Evolutionary conservation across 2,329 filamentous ascomycete species (phyloP), one percentile per base, ranked within the genome.

Genomic region (Hymenoscyphus infarciens): DNA sequence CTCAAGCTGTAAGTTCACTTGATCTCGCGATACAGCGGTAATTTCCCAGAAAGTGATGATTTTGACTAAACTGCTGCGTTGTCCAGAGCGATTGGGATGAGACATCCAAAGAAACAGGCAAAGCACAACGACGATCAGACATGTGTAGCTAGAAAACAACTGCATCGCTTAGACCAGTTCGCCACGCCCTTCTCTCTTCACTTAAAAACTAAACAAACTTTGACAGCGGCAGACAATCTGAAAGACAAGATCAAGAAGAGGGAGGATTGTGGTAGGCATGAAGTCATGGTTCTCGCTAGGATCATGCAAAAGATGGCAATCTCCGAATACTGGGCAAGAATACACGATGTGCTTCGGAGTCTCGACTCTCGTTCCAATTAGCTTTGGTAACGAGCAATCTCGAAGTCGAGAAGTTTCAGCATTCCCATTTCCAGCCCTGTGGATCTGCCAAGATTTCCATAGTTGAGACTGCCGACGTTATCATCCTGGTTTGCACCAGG

Each of bases 51-150:
- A 49, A 22, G 5, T 22, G n/a, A 22, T 49, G 42, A 22, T 7
- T 49, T 49, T 49, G 42, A 33, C 15, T 54, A 31, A 29, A 19
- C 6, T 31, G 25, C 13, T 33, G 19, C n/a, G 25, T 5, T 33
- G 27, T 29, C 53, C 53, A 55, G 31, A 29, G n/a, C 7, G 25
- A 19, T 55, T 55, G 31, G n/a, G 25, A 33, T 19, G 27, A 31
- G 52, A 22, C 53, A 31, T 29, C 27, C 27, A 29, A 31, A 31
- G 53, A 29, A 55, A 19, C 25, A 55, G 5, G 13, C 5, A 19
- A 33, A 16, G 22, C 53, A 55, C 55, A 39, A 39, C 33, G 55
- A 38, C 31, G 55, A 57, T 57, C 31, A 57, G 16, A 57, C 55
- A 5, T 35, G 55, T 57, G 31, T 16, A 57, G 11, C 33, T 13